phyloP scores from a whole-genome alignment of 345 rosid species.

The Eucalyptus grandis region DNA sequence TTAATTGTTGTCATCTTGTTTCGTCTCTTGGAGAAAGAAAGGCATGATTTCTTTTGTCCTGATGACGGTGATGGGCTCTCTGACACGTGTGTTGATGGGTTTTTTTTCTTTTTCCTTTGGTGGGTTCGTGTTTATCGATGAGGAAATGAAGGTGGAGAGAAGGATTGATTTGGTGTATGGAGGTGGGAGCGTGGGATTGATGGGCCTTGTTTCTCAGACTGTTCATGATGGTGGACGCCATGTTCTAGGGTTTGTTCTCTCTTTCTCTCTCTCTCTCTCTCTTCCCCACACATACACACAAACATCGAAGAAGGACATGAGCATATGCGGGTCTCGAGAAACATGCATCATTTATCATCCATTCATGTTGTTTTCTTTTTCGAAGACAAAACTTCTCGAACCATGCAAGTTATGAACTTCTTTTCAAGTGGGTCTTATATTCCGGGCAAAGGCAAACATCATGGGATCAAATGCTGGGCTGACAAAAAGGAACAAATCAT shows the following conservation, averaged over 20 bases:
- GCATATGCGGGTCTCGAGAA: conserved; percentile 4
- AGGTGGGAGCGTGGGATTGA: conserved; percentile 96
- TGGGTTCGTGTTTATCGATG: conserved; percentile 8
- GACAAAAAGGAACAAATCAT: not conserved
- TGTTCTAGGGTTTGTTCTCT: conserved; percentile 79
- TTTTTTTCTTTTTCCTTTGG: not conserved
- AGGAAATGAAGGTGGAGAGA: conserved; percentile 63
- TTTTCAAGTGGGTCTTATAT: conserved; percentile 1
- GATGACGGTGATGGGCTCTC: conserved; percentile 5
- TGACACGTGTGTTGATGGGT: not conserved
- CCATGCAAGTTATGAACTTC: not conserved
- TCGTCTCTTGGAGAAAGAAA: not conserved
- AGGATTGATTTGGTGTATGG: conserved; percentile 95
- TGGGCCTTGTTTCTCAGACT: conserved; percentile 98
- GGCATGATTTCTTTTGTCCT: not conserved
- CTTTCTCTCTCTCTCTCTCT: not conserved
- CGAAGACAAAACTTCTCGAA: not conserved
- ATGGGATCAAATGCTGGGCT: conserved; percentile 37
- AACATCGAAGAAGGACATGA: not conserved
- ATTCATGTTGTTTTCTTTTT: not conserved
- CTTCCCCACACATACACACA: not conserved
- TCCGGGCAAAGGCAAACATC: conserved; percentile 18
- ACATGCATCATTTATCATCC: conserved; percentile 4
- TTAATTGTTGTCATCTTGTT: not conserved
- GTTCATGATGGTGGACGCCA: conserved; percentile 99